These are phyloP conservation scores for Botrytis pseudocinerea DNA, from an alignment of 2,329 filamentous ascomycete species.

Conservation along the genomic window DNA sequence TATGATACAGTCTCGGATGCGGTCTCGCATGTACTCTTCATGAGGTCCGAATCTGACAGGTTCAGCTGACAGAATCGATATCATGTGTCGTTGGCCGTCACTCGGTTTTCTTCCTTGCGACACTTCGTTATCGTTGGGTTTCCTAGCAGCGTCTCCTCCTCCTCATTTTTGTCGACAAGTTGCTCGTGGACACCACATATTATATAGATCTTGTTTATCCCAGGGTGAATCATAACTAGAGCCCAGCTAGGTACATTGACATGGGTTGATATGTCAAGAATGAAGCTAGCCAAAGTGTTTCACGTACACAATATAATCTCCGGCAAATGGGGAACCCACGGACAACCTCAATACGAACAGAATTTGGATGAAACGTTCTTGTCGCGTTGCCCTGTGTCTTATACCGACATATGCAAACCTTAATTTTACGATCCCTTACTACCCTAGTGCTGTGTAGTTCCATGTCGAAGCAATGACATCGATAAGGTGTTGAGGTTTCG, in stretches of 20 bases:
- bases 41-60: neutral
- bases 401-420: neutral
- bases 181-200: neutral
- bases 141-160: neutral
- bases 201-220: neutral
- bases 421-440: neutral
- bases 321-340: neutral
- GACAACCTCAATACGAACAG: neutral
- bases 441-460: neutral
- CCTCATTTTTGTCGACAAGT: neutral
- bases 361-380: constrained; percentile 1
- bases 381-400: neutral
- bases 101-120: neutral
- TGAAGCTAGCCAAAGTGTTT: neutral
- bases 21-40: neutral
- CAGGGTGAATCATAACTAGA: neutral
- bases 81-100: neutral
- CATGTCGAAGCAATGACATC: neutral
- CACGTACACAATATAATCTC: neutral
- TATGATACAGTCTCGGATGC: neutral
- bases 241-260: neutral
- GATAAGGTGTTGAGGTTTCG: constrained; percentile 3
- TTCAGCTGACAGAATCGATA: neutral
- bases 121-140: neutral
- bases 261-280: neutral